A percentile compares a stretch with the other conserved stretches of the same genome.
Evolutionary conservation across 257 asterid genomes (phyloP).

Genomic region (Capsicum chinense): DNA sequence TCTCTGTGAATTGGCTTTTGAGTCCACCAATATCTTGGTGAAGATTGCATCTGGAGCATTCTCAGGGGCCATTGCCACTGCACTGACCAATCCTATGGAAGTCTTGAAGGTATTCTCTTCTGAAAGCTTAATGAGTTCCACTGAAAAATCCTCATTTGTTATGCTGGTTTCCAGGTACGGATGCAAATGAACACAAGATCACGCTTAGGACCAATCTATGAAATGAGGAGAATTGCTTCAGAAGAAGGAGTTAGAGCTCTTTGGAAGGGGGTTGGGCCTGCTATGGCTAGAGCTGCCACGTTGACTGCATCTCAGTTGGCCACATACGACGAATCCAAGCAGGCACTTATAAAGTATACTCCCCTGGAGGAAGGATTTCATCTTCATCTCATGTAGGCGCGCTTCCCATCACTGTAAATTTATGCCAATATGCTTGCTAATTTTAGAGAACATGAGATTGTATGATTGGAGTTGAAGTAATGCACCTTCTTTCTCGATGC

Average conservation of each 20-base stretch:
- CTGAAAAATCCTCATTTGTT: conserved; percentile 34
- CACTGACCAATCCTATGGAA: conserved; percentile 89
- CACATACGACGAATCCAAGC: conserved; percentile 91
- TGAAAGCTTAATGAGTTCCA: conserved; percentile 24
- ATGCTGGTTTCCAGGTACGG: conserved; percentile 64
- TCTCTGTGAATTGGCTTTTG: conserved; percentile 94
- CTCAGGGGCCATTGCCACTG: conserved; percentile 95
- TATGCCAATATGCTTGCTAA: conserved; percentile 2
- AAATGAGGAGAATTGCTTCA: conserved; percentile 67
- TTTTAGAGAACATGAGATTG: neutral
- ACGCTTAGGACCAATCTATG: conserved; percentile 56
- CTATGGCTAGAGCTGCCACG: conserved; percentile 87
- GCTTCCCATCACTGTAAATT: conserved; percentile 31
- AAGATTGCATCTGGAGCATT: conserved; percentile 98
- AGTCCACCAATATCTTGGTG: conserved; percentile 95
- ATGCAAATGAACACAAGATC: conserved; percentile 69
- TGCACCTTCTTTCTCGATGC: conserved; percentile 21
- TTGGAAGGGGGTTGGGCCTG: conserved; percentile 99
- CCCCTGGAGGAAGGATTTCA: conserved; percentile 89
- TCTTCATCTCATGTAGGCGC: conserved; percentile 76
- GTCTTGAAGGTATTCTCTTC: conserved; percentile 71
- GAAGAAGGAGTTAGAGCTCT: conserved; percentile 86
- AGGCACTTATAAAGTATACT: conserved; percentile 76
- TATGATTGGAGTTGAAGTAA: conserved; percentile 5
- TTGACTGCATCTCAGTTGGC: conserved; percentile 93